Evolutionary conservation across 2,329 filamentous ascomycete genomes (phyloP), one percentile per base, ranked within the genome.

Genomic region (Fusarium sambucinum): DNA sequence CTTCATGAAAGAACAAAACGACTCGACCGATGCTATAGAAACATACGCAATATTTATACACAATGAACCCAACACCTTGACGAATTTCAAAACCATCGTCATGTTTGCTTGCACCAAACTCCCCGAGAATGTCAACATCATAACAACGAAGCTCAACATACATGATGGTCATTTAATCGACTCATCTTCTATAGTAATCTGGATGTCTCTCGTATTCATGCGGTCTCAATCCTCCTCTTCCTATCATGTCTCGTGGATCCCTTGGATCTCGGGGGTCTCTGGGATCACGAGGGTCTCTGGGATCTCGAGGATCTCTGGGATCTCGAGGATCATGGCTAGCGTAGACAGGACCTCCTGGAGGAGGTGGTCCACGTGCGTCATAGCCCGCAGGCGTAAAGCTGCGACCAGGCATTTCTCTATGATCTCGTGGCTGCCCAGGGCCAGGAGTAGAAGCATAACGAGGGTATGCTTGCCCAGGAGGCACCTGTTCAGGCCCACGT

Each of bases 311-410:
- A 30, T 78, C 77, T 32, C 56, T 14, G 3, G 40, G 77, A 57
- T 80, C 79, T 45, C 62, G 38, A 10, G 54, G 50, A 19, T 68
- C 66, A 23, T 75, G 75, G 1, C 71, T 69, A 5, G 74, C 71
- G 53, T 78, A 79, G 2, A 76, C 75, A n/a, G 74, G 76, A 4
- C 77, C 75, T 11, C 74, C 73, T 10, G 75, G 76, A 13, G 77
- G 77, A 52, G 82, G 83, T 1, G 76, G 79, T 9, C 78, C 79
- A 17, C 83, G 77, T 9, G 59, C 64, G 29, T 85, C 83, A 55
- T 84, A 85, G 3, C 74, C 69, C 6, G 78, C 79, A 5, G 83
- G 82, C 2, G 83, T 84, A 69, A 82, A 85, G 69, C 81, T 84
- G 21, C 83, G 80, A 2, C 76, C 76, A 2, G 80, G 79, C 19